Evolutionary conservation across 1,284 basidiomycete genomes (phyloP), one percentile per base, ranked within the genome.

Genomic region (Kwoniella shivajii): DNA sequence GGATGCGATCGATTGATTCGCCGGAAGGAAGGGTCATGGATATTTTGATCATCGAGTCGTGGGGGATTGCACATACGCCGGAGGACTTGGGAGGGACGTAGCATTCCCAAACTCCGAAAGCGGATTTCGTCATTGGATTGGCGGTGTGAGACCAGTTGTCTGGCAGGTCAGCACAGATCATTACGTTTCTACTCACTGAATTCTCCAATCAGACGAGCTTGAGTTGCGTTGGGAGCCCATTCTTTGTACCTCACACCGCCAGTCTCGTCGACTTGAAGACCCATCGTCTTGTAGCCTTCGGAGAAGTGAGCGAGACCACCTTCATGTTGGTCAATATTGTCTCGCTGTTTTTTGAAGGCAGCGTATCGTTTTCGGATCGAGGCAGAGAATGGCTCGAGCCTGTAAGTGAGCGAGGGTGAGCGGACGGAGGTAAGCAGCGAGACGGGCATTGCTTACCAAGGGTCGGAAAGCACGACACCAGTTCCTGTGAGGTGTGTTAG

Each of bases 41-140:
- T 66, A 92, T 89, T 88, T 97, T 97, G 71, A 97, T 68, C 80
- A 94, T 97, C 51, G 90, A 90, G 76, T 97, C 90, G 75, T 99
- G 95, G 29, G 90, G 87, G 67, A 99, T 96, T 18, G 88, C 88
- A 67, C 88, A 89, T 48, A 83, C 80, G 2, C 91, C 91, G 10
- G 83, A 78, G 31, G 82, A 76, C 36, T 80, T 80, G 24, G 92
- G 84, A n/a, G 89, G 88, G 3, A 99, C 67, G 33, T 81, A 84
- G 61, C 93, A 86, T 74, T 90, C 88, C 89, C 92, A 99, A n/a
- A 96, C 85, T 47, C 95, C 95, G 75, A 85, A 99, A n/a, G 85
- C 70, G 69, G 92, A 82, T 80, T 86, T 92, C 52, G 79, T 86
- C 92, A 99, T 90, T 5, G 86, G 86, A 74, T 94, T 90, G 16